phyloP scores from a whole-genome alignment of 352 stramenopile genomes.

The Phytopythium kandeliae region DNA sequence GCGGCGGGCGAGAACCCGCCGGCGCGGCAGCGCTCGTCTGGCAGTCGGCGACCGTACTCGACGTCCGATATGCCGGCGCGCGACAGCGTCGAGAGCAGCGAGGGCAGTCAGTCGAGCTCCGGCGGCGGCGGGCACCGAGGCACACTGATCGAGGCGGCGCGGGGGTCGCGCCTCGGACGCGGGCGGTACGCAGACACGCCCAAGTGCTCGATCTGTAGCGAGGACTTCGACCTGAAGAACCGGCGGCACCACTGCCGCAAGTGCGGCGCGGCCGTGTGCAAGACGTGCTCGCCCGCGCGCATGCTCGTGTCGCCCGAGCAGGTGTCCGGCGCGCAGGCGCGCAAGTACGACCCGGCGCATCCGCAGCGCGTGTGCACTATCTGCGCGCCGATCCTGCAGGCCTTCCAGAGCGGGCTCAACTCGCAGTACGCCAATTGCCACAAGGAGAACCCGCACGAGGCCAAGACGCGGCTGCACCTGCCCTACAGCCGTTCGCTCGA shows the following conservation, averaged over 20 bases:
- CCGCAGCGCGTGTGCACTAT: constrained; percentile 81
- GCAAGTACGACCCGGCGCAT: constrained; percentile 68
- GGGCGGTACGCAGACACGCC: constrained; percentile 49
- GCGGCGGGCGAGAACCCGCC: constrained; percentile 19
- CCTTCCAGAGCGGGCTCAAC: constrained; percentile 63
- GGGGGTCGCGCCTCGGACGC: constrained; percentile 18
- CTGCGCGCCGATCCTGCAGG: constrained; percentile 70
- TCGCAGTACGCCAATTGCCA: constrained; percentile 74
- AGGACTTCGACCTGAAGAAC: constrained; percentile 72
- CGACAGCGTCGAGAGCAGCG: constrained; percentile 33
- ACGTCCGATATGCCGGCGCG: constrained; percentile 32
- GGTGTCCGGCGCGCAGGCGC: constrained; percentile 23
- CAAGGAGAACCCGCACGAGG: constrained; percentile 75
- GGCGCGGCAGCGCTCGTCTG: constrained; percentile 11
- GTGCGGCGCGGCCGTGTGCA: constrained; percentile 62
- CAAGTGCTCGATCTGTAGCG: constrained; percentile 72
- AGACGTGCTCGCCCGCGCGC: constrained; percentile 55
- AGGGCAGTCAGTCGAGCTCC: constrained; percentile 11
- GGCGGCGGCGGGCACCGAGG: constrained; percentile 2
- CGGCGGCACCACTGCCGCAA: constrained; percentile 70
- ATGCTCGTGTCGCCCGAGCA: constrained; percentile 79
- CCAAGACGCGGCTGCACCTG: constrained; percentile 57
- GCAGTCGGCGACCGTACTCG: constrained; percentile 31
- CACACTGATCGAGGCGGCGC: constrained; percentile 12
- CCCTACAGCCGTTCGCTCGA: constrained; percentile 46